phyloP scores from a whole-genome alignment of 495 filamentous ascomycete species.

The Penicillium diatomitis region DNA sequence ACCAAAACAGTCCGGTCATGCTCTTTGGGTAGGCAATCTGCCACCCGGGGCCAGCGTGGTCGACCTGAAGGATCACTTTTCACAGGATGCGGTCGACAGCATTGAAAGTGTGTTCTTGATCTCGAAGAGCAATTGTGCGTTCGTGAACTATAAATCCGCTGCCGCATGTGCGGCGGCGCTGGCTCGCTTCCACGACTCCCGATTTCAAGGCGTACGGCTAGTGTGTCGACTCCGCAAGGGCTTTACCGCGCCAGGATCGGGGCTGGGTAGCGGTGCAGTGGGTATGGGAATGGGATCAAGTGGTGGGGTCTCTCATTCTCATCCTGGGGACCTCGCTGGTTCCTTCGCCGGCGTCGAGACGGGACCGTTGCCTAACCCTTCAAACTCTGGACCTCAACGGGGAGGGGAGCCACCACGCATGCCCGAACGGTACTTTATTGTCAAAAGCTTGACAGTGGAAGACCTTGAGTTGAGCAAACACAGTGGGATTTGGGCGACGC shows the following conservation, averaged over 20 bases:
- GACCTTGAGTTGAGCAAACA: constrained; percentile 85
- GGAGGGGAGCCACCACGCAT: constrained; percentile 15
- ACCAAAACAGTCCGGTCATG: constrained; percentile 86
- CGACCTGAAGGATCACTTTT: constrained; percentile 84
- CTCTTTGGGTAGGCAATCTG: constrained; percentile 94
- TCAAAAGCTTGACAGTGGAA: constrained; percentile 92
- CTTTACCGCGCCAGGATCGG: constrained; percentile 26
- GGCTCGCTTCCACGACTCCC: constrained; percentile 80
- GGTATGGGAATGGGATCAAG: background rate
- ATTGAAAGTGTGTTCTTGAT: constrained; percentile 92
- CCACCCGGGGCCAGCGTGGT: constrained; percentile 71
- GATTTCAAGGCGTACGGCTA: constrained; percentile 79
- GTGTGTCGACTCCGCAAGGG: constrained; percentile 79
- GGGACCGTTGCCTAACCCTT: constrained; percentile 3
- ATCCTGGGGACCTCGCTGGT: constrained; percentile 1
- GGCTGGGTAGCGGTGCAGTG: constrained; percentile 7
- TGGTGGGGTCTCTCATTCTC: background rate
- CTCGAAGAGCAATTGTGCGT: constrained; percentile 95
- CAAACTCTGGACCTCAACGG: background rate
- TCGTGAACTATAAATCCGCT: constrained; percentile 91
- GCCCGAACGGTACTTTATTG: constrained; percentile 73
- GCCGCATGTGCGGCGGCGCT: constrained; percentile 67
- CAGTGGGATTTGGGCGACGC: constrained; percentile 89
- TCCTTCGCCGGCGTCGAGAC: constrained; percentile 16
- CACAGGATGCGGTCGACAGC: constrained; percentile 63